phyloP scores from a whole-genome alignment of 208 protist genomes.

The Wallacemonas sp. region DNA sequence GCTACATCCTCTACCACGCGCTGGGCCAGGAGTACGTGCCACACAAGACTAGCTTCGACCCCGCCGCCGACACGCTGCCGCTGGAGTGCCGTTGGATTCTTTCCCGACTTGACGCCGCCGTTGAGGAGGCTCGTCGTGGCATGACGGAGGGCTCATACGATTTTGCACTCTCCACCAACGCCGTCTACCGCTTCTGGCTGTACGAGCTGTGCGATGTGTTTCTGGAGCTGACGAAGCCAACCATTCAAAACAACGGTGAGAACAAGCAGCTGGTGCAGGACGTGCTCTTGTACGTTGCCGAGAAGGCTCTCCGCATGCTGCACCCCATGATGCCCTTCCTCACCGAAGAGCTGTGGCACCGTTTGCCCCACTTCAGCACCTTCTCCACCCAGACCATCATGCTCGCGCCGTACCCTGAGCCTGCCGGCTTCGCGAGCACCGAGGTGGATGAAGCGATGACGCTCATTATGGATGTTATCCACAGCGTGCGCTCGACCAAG shows the following conservation, averaged over 20 bases:
- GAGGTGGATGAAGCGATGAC: slow-evolving; percentile 82
- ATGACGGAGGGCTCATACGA: slow-evolving; percentile 87
- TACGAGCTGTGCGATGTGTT: slow-evolving; percentile 99
- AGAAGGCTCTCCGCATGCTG: slow-evolving; percentile 94
- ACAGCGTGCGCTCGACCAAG: slow-evolving; percentile 88
- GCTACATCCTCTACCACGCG: slow-evolving; percentile 94
- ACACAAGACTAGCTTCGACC: slow-evolving; percentile 40
- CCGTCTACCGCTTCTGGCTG: slow-evolving; percentile 97
- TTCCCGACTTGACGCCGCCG: slow-evolving; percentile 81
- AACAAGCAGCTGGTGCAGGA: slow-evolving; percentile 88
- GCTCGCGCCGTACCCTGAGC: slow-evolving; percentile 81
- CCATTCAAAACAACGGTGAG: slow-evolving; percentile 75
- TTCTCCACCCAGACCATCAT: slow-evolving; percentile 87
- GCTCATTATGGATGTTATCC: slow-evolving; percentile 83
- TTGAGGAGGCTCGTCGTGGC: slow-evolving; percentile 70
- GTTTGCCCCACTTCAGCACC: slow-evolving; percentile 81
- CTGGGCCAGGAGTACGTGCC: slow-evolving; percentile 81
- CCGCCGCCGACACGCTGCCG: slow-evolving; percentile 51
- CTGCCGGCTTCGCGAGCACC: slow-evolving; percentile 59
- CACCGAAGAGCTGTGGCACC: slow-evolving; percentile 99
- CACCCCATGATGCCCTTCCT: slow-evolving; percentile 99
- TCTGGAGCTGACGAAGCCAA: slow-evolving; percentile 94
- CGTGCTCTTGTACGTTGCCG: slow-evolving; percentile 92
- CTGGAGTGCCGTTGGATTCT: slow-evolving; percentile 98
- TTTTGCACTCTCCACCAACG: slow-evolving; percentile 90